Evolutionary conservation across 495 filamentous ascomycete genomes (phyloP), one percentile per base, ranked within the genome.

Genomic region (Penicillium paxilli): DNA sequence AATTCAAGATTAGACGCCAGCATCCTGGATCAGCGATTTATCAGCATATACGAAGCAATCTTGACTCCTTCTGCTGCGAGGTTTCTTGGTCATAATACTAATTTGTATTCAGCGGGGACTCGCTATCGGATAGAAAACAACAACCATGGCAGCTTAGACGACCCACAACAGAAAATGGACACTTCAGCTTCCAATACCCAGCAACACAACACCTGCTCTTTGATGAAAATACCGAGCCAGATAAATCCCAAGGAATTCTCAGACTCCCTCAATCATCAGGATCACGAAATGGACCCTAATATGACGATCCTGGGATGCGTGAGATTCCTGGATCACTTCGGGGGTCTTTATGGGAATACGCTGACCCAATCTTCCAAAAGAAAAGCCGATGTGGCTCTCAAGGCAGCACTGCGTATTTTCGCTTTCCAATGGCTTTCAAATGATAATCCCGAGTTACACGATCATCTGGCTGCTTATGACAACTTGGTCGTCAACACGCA

Each of bases 271-370:
- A n/a, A n/a, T n/a, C n/a, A n/a, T 3, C 32, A 41, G 30, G 9
- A 22, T 4, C 25, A 35, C 12, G 46, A 32, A 16, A 28, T 47
- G 3, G 8, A 12, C 4, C 26, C 20, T 7, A 44, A 47, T 5
- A 53, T 64, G 14, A 62, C 62, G 1, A 35, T 62, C 24, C 32
- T 66, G 4, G 66, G 66, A 5, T 54, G 53, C 16, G 45, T 53
- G 28, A 51, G 54, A 4, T 69, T 66, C n/a, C 32, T 69, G 28
- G 66, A 69, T 44, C 63, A 69, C 51, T 66, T 69, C 20, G 54
- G 52, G 23, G 51, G 55, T 19, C 49, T 69, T 3, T 69, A 66
- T 30, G 63, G 58, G 5, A 69, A 69, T 32, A 42, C 42, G 26
- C 19, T 66, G n/a, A 42, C 25, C 4, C 32, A 20, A 1, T 12